Base-by-base conservation (phyloP, 1,284 basidiomycete genomes). In the Paramarasmius palmivorus region DNA sequence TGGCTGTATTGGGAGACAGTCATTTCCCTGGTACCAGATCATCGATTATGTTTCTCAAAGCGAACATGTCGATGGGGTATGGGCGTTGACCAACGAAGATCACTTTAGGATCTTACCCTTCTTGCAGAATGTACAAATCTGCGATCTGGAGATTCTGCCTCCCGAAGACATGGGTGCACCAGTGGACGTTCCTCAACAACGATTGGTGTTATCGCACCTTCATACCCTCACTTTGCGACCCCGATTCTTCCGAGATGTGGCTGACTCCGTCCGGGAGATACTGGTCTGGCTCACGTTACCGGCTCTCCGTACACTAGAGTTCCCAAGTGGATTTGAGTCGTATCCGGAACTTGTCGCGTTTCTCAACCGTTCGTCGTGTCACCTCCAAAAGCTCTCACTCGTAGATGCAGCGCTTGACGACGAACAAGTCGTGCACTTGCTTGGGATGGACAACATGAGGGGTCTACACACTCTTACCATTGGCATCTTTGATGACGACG, bases 241-340 rank as follows among this genome's bases (percentile, higher is more conserved):
- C 15, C 22, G 19, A 10, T 25, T n/a, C 17, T 26, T 19, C 23
- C 25, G n/a, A 2, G 6, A 17, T 8, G 25, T 17, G 2, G 4
- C 4, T n/a, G 10, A 8, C 15, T 23, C 25, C 4, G 29, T 46
- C n/a, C 8, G n/a, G 3, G 25, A 23, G 12, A 17, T 46, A 6
- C 15, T 46, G 44, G 17, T 29, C n/a, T 46, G 44, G 44, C 44
- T 46, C n/a, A 32, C 26, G 12, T 26, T 46, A 26, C 44, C 44
- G 3, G 23, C 44, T 10, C 32, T 46, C n/a, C 23, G 15, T 12
- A 19, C 19, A 14, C 32, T 46, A 15, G 5, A 29, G 23, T 32
- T 46, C 8, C 22, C 23, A 4, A 29, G 26, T n/a, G 44, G 44
- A 32, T n/a, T 46, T 10, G 23, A 46, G 17, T 46, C 25, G 8